phyloP scores from a whole-genome alignment of 495 filamentous ascomycete species.

The Xylaria telfairii region DNA sequence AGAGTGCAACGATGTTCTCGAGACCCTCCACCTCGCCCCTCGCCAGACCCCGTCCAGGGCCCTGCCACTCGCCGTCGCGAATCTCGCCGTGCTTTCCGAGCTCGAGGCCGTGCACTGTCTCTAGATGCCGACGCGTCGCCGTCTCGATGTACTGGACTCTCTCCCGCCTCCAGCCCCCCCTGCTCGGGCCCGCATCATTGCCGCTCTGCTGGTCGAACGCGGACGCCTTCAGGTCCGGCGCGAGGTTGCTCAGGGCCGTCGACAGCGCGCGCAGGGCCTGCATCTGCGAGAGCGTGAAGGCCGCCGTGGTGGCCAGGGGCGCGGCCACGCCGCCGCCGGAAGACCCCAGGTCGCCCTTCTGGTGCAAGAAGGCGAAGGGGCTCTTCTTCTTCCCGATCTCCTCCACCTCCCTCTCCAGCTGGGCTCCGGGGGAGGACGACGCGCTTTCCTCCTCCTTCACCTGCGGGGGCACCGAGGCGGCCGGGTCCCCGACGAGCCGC shows the following conservation, averaged over 20 bases:
- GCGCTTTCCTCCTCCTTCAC: conserved; percentile 36
- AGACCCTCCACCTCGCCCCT: conserved; percentile 60
- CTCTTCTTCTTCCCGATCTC: conserved; percentile 39
- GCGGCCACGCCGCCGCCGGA: conserved; percentile 50
- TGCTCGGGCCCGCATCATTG: background rate
- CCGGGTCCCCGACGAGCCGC: conserved; percentile 55
- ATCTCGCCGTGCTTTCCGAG: conserved; percentile 62
- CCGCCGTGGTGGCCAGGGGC: conserved; percentile 74
- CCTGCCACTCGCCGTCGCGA: conserved; percentile 62
- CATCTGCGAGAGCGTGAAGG: conserved; percentile 82
- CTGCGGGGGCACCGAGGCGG: conserved; percentile 20
- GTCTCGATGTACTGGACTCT: conserved; percentile 78
- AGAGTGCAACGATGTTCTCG: conserved; percentile 52
- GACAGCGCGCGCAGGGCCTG: conserved; percentile 74
- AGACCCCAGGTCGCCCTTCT: conserved; percentile 47
- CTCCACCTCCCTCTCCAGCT: conserved; percentile 35
- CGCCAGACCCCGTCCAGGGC: conserved; percentile 47
- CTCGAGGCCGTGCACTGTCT: conserved; percentile 60
- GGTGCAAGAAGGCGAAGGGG: conserved; percentile 59
- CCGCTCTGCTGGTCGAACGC: conserved; percentile 40
- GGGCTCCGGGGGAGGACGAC: conserved; percentile 22
- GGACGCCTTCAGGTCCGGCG: conserved; percentile 56
- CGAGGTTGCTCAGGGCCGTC: conserved; percentile 64
- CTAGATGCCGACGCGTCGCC: conserved; percentile 63
- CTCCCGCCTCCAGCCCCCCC: conserved; percentile 58